Conservation (phyloP, 108 stramenopile genomes). For the Skeletonema marinoi region DNA sequence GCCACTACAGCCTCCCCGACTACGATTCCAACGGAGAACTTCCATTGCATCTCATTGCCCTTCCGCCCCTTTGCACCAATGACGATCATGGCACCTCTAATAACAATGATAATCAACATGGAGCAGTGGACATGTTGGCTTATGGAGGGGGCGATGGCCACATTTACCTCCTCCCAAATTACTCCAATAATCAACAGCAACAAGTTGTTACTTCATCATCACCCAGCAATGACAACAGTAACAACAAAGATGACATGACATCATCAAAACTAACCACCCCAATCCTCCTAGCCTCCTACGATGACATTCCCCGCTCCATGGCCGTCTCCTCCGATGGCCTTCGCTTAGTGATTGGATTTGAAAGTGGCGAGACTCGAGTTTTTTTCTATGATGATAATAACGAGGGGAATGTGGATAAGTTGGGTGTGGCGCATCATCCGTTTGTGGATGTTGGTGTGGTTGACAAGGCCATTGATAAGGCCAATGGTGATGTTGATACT, state of each 20-base stretch:
- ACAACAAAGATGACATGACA: neutral
- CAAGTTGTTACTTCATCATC: too few species aligned
- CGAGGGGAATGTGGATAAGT: neutral
- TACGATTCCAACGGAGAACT: neutral
- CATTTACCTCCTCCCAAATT: slow-evolving; percentile 30
- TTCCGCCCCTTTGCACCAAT: neutral
- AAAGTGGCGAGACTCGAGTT: slow-evolving; percentile 62
- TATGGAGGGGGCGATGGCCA: slow-evolving; percentile 77
- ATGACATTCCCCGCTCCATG: slow-evolving; percentile 67
- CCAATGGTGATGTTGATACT: slow-evolving; percentile 17
- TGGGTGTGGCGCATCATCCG: neutral
- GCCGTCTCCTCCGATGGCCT: slow-evolving; percentile 61
- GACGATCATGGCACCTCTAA: neutral
- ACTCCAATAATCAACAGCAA: neutral
- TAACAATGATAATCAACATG: neutral
- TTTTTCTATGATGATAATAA: slow-evolving; percentile 41
- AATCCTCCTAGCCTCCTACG: slow-evolving; percentile 27
- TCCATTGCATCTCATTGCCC: neutral
- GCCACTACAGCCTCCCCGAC: neutral
- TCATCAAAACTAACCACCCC: neutral
- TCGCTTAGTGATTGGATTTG: slow-evolving; percentile 73
- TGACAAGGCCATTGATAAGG: neutral
- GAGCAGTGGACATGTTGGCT: slow-evolving; percentile 40
- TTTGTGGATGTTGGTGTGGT: neutral
- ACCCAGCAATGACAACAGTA: neutral